A percentile compares a stretch with the other conserved stretches of the same genome.
Conservation (phyloP, 441 rosid genomes). For the Omphalea diandra region DNA sequence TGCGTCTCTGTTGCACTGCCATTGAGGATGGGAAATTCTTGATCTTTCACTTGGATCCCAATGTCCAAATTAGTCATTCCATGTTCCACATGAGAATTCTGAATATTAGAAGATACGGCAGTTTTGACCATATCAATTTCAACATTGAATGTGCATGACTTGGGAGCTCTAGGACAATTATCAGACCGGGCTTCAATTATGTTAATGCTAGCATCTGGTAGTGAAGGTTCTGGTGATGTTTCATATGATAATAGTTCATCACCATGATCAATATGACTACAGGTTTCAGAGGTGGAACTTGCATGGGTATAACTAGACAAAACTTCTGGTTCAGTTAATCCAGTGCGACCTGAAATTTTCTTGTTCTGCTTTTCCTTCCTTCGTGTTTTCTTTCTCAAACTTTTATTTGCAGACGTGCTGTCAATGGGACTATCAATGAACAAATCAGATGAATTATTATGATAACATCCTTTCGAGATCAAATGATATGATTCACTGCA, state of each 20-base stretch:
- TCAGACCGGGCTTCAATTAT: conserved; percentile 1
- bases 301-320: conserved; percentile 21
- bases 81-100: not conserved
- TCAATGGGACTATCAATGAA: conserved; percentile 18
- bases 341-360: conserved; percentile 26
- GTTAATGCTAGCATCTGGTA: conserved; percentile 21
- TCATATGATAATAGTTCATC: conserved; percentile 22
- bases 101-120: not conserved
- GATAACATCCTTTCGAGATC: conserved; percentile 23
- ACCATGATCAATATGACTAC: conserved; percentile 22
- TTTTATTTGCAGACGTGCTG: conserved; percentile 29
- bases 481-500: conserved; percentile 25
- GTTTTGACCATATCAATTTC: not conserved
- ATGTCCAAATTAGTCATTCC: not conserved
- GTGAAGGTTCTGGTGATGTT: conserved; percentile 30
- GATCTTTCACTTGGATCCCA: not conserved
- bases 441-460: conserved; percentile 21
- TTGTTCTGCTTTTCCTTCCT: conserved; percentile 42
- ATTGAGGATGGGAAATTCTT: too few relatives aligned
- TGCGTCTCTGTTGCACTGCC: not conserved
- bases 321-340: conserved; percentile 28
- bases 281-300: conserved; percentile 27
- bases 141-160: not conserved
- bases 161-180: not conserved
- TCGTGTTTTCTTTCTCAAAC: conserved; percentile 35